These are phyloP conservation scores for Blumeria graminis DNA, from an alignment of 2,329 filamentous ascomycete genomes.

Conservation along the genomic window DNA sequence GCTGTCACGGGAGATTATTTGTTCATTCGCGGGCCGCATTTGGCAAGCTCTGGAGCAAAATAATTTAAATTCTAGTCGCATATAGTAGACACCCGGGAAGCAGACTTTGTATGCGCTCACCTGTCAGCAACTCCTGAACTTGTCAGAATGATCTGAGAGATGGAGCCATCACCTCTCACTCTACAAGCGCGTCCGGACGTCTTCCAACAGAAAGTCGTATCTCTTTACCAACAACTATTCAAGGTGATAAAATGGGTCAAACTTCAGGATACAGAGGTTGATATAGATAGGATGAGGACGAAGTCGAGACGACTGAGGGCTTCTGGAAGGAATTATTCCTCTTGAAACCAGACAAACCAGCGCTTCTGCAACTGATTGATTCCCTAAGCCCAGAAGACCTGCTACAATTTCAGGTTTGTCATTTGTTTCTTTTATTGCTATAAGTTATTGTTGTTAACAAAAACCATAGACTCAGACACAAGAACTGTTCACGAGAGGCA, in stretches of 20 bases:
- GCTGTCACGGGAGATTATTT: too few relatives aligned
- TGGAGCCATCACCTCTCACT: constrained; percentile 83
- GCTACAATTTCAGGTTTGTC: constrained; percentile 48
- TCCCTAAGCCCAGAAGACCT: constrained; percentile 50
- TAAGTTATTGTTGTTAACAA: not conserved
- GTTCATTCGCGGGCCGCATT: too few relatives aligned
- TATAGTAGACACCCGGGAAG: too few relatives aligned
- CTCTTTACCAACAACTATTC: constrained; percentile 71
- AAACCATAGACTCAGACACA: constrained; percentile 13
- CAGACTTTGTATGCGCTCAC: too few relatives aligned
- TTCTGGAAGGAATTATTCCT: constrained; percentile 97
- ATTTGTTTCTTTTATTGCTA: constrained; percentile 14
- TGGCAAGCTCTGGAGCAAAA: too few relatives aligned
- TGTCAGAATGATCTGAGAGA: constrained; percentile 19
- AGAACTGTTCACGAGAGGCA: constrained; percentile 52
- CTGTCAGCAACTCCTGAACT: constrained; percentile 3
- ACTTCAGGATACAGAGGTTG: constrained; percentile 6
- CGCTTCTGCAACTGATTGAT: constrained; percentile 44
- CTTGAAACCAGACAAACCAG: constrained; percentile 49
- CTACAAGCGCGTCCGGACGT: constrained; percentile 74
- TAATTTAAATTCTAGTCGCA: too few relatives aligned
- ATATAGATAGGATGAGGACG: constrained; percentile 31
- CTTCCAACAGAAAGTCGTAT: constrained; percentile 84
- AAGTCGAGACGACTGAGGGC: constrained; percentile 52
- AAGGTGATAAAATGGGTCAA: constrained; percentile 25